Conservation (phyloP, 129 eudicot genomes). For the Mikania micrantha region DNA sequence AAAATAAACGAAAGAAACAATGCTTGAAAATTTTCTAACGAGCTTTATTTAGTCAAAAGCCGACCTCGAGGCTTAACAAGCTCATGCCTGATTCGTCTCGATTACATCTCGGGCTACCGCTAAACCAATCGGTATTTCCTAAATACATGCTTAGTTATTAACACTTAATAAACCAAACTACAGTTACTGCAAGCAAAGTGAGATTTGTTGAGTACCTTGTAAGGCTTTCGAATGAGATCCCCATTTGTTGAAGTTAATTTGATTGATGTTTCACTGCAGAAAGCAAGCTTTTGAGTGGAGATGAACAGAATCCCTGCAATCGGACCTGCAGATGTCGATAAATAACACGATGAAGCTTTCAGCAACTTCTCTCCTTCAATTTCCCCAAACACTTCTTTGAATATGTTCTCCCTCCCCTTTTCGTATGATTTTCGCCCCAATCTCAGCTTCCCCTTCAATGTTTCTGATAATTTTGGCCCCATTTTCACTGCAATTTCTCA, state of each 20-base stretch:
- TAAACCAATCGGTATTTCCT: too few relatives aligned
- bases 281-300: conserved; percentile 52
- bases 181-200: too few relatives aligned
- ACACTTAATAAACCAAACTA: too few relatives aligned
- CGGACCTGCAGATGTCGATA: conserved; percentile 62
- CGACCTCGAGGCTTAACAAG: too few relatives aligned
- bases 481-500: conserved; percentile 47
- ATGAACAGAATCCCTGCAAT: conserved; percentile 52
- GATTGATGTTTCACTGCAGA: conserved; percentile 54
- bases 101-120: too few relatives aligned
- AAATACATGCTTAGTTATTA: too few relatives aligned
- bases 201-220: conserved; percentile 33
- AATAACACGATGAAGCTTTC: conserved; percentile 57
- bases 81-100: too few relatives aligned
- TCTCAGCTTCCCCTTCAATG: conserved; percentile 54
- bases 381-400: conserved; percentile 40
- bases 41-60: too few relatives aligned
- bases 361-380: conserved; percentile 50
- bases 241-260: conserved; percentile 32
- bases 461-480: conserved; percentile 46
- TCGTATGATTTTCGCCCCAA: conserved; percentile 41
- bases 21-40: too few relatives aligned
- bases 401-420: conserved; percentile 52
- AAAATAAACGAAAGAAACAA: too few relatives aligned
- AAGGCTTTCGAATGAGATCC: conserved; percentile 35